Percentiles rank a stretch among this genome's conserved stretches.
Conservation (phyloP, 306 rosid genomes). For the Vachellia collinsii region DNA sequence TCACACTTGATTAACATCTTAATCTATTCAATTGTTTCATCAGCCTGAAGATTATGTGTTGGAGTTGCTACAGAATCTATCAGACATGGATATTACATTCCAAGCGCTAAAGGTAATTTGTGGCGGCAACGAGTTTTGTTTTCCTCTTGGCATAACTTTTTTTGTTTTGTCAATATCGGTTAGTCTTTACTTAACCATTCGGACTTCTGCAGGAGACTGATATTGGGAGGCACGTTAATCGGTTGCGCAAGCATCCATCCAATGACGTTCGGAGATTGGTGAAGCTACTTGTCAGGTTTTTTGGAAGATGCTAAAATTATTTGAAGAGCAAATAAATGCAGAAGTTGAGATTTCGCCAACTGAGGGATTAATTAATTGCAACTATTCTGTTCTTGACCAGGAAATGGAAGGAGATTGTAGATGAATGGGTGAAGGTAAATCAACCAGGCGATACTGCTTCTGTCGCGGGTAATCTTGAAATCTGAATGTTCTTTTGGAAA, state of each 20-base stretch:
- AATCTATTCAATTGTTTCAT: neutral
- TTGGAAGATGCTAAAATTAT: slow-evolving; percentile 19
- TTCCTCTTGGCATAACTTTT: neutral
- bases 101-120: slow-evolving; percentile 76
- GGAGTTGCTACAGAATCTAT: slow-evolving; percentile 83
- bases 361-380: slow-evolving; percentile 9
- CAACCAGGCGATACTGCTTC: slow-evolving; percentile 66
- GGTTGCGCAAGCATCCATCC: slow-evolving; percentile 80
- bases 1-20: neutral
- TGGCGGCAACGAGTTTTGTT: neutral
- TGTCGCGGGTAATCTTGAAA: slow-evolving; percentile 58
- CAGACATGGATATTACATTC: slow-evolving; percentile 95
- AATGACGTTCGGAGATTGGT: slow-evolving; percentile 87
- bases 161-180: neutral
- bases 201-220: slow-evolving; percentile 74
- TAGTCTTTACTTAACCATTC: neutral
- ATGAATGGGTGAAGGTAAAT: slow-evolving; percentile 90
- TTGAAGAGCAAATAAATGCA: neutral
- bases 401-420: slow-evolving; percentile 97
- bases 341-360: neutral
- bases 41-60: slow-evolving; percentile 80
- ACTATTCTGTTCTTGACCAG: slow-evolving; percentile 50
- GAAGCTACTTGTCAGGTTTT: slow-evolving; percentile 91
- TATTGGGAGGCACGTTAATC: slow-evolving; percentile 96
- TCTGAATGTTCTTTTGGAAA: slow-evolving; percentile 20